These are phyloP conservation scores for Fusarium nisikadoi DNA, from an alignment of 2,329 filamentous ascomycete genomes.

Conservation along the genomic window DNA sequence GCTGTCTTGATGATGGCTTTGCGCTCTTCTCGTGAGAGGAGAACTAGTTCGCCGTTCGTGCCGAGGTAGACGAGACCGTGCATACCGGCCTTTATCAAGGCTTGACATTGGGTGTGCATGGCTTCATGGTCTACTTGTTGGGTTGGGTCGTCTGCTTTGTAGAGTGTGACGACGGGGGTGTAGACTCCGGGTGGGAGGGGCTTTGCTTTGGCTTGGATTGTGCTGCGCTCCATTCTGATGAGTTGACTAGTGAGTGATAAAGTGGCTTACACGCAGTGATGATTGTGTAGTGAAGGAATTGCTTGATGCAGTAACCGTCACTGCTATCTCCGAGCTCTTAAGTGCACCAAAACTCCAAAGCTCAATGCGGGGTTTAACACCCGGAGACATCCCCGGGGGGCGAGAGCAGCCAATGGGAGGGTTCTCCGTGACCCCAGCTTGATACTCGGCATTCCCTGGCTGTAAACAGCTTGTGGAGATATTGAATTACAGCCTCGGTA, in stretches of 20 bases:
- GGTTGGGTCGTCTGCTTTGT: slow-evolving; percentile 50
- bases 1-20: slow-evolving; percentile 54
- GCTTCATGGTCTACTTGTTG: slow-evolving; percentile 58
- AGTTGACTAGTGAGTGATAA: not conserved
- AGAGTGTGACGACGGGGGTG: slow-evolving; percentile 59
- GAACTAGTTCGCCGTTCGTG: slow-evolving; percentile 59
- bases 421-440: slow-evolving; percentile 3
- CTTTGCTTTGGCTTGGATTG: slow-evolving; percentile 49
- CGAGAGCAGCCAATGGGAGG: not conserved
- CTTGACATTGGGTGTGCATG: slow-evolving; percentile 55
- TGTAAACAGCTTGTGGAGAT: not conserved
- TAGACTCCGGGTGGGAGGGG: slow-evolving; percentile 57
- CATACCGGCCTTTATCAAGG: slow-evolving; percentile 56
- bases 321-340: slow-evolving; percentile 15
- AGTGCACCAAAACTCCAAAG: slow-evolving; percentile 1
- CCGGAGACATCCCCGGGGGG: slow-evolving; percentile 4
- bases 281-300: not conserved
- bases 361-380: not conserved
- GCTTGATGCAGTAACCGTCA: not conserved
- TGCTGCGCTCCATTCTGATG: slow-evolving; percentile 44
- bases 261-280: not conserved
- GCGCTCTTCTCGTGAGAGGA: slow-evolving; percentile 55
- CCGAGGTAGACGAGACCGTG: slow-evolving; percentile 59
- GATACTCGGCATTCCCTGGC: not conserved
- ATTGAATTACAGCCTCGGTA: not conserved